Conservation (phyloP, 352 stramenopile genomes). For the Peronosclerospora sorghi region DNA sequence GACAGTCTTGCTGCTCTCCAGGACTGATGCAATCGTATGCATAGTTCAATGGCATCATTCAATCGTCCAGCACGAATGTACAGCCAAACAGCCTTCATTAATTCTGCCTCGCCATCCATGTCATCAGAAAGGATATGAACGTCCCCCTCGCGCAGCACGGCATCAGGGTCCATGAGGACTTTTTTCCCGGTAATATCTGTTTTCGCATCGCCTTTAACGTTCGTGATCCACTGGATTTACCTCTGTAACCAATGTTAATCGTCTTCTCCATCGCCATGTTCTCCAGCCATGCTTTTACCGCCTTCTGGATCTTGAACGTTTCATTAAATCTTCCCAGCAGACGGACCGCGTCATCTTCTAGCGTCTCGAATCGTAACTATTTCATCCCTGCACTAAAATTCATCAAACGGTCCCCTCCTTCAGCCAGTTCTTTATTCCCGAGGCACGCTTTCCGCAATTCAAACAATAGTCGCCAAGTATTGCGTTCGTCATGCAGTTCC, state of each 20-base stretch:
- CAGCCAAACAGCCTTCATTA: conserved; percentile 69
- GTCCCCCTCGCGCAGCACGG: conserved; percentile 53
- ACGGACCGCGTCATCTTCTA: too few relatives aligned
- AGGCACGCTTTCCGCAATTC: conserved; percentile 60
- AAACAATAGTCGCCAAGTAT: too few relatives aligned
- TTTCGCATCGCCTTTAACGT: conserved; percentile 58
- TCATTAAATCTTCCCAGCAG: conserved; percentile 52
- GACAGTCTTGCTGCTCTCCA: conserved; percentile 74
- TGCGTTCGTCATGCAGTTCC: too few relatives aligned
- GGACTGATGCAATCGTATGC: conserved; percentile 57
- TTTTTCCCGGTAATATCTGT: conserved; percentile 19
- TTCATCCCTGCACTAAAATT: too few relatives aligned
- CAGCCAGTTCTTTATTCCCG: conserved; percentile 13
- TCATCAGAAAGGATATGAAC: conserved; percentile 58
- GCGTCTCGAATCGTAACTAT: conserved; percentile 60
- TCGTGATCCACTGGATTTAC: conserved; percentile 30
- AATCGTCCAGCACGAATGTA: conserved; percentile 58
- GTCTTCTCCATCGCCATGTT: conserved; percentile 62
- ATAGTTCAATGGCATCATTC: conserved; percentile 59
- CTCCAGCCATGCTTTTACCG: conserved; percentile 73
- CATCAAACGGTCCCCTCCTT: conserved; percentile 22
- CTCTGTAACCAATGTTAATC: conserved; percentile 48
- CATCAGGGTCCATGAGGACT: conserved; percentile 63
- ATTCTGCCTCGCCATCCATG: conserved; percentile 63
- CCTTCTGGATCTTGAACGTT: conserved; percentile 54